These are phyloP conservation scores for Apium graveolens DNA, from an alignment of 129 eudicot genomes.

Conservation along the genomic window DNA sequence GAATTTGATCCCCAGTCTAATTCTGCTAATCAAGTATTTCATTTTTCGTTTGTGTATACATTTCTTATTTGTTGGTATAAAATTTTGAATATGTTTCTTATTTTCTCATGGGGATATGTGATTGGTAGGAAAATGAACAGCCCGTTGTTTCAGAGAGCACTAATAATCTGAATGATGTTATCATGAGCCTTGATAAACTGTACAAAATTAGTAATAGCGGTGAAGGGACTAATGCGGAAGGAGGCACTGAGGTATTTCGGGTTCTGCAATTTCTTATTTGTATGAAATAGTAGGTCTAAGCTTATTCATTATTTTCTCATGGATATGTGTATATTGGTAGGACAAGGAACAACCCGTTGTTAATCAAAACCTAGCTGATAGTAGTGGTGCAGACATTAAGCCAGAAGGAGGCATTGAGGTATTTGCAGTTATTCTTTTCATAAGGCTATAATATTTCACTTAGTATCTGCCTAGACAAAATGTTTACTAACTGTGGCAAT, in stretches of 20 bases:
- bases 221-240: conserved; percentile 25
- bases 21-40: conserved; percentile 17
- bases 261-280: neutral
- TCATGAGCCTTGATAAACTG: neutral
- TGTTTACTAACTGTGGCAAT: neutral
- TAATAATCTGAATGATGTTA: conserved; percentile 24
- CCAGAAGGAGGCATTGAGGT: conserved; percentile 39
- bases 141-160: conserved; percentile 30
- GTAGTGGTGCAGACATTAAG: conserved; percentile 25
- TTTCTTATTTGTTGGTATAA: neutral
- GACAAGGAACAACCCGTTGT: conserved; percentile 39
- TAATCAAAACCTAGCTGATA: conserved; percentile 32
- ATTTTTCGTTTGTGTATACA: neutral
- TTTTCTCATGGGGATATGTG: conserved; percentile 9
- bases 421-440: conserved; percentile 10
- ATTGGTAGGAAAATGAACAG: conserved; percentile 45
- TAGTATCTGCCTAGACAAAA: neutral
- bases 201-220: conserved; percentile 22
- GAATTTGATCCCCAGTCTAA: conserved; percentile 6
- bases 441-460: neutral
- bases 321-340: conserved; percentile 25
- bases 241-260: conserved; percentile 36
- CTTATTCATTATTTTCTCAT: neutral
- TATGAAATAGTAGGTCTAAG: neutral
- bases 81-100: neutral